Conservation (phyloP, 176 grass and related monocot species). For the Cocos nucifera region DNA sequence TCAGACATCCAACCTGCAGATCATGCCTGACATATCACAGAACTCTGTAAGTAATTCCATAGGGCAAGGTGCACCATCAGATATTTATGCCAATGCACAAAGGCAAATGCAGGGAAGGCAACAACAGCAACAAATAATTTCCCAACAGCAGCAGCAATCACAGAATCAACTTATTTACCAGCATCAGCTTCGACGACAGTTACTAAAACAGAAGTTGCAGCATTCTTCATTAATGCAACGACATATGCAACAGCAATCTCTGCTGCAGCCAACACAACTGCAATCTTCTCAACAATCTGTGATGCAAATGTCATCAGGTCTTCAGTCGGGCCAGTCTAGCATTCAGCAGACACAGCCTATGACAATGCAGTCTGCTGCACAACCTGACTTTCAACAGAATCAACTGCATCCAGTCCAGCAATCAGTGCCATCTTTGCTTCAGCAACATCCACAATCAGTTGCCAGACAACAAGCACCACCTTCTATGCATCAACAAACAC, state of each 20-base stretch:
- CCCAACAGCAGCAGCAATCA: constrained; percentile 52
- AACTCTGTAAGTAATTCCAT: constrained; percentile 44
- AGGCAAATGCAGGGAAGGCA: constrained; percentile 63
- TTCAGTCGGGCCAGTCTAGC: constrained; percentile 45
- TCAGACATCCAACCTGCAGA: constrained; percentile 50
- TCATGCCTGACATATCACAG: constrained; percentile 38
- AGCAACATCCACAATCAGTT: constrained; percentile 56
- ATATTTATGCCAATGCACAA: constrained; percentile 62
- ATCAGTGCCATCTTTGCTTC: constrained; percentile 55
- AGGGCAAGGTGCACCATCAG: constrained; percentile 32
- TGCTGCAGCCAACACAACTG: constrained; percentile 55
- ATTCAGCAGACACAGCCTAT: constrained; percentile 49
- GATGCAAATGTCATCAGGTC: constrained; percentile 60
- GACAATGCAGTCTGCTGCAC: constrained; percentile 49
- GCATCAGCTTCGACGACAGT: constrained; percentile 44
- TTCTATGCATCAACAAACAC: constrained; percentile 50
- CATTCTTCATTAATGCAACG: constrained; percentile 50
- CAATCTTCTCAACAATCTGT: constrained; percentile 67
- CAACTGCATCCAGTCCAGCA: constrained; percentile 60
- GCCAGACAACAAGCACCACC: constrained; percentile 48
- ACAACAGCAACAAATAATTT: constrained; percentile 10
- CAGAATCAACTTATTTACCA: constrained; percentile 64
- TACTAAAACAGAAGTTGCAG: constrained; percentile 50
- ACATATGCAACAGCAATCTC: constrained; percentile 47
- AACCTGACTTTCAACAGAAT: constrained; percentile 52